Conservation (phyloP, 495 filamentous ascomycete genomes). For the Neurospora sp. region DNA sequence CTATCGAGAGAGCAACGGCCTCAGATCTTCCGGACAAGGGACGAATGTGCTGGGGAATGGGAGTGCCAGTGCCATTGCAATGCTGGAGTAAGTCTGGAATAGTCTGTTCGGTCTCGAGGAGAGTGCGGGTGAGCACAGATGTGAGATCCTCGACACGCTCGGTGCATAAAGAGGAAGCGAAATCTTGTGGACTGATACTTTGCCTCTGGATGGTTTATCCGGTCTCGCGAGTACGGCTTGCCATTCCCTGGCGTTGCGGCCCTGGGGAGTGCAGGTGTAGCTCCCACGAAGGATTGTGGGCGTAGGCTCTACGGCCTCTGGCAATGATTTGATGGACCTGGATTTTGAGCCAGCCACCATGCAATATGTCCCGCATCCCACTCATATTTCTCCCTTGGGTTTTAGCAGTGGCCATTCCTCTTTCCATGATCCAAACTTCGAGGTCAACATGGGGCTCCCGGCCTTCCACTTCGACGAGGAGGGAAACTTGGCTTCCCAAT, state of each 20-base stretch:
- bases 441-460: conserved; percentile 26
- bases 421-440: conserved; percentile 66
- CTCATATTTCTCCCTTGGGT: not conserved
- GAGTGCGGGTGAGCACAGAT: not conserved
- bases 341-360: not conserved
- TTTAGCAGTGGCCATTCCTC: not conserved
- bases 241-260: not conserved
- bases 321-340: not conserved
- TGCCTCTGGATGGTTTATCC: not conserved
- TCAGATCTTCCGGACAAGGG: no score
- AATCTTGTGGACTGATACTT: not conserved
- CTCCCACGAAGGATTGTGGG: not conserved
- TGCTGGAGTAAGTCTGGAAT: not conserved
- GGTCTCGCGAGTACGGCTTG: not conserved
- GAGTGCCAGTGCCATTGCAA: no score
- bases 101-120: not conserved
- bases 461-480: conserved; percentile 46
- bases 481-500: conserved; percentile 14
- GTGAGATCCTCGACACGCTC: not conserved
- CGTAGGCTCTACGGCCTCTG: not conserved
- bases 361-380: not conserved
- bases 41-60: no score
- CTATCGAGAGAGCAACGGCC: no score
- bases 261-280: not conserved
- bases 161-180: not conserved